Percentiles rank a stretch among this genome's conserved stretches.
Conservation (phyloP, 192 early-diverging fungal species). For the Rhizophlyctis rosea region DNA sequence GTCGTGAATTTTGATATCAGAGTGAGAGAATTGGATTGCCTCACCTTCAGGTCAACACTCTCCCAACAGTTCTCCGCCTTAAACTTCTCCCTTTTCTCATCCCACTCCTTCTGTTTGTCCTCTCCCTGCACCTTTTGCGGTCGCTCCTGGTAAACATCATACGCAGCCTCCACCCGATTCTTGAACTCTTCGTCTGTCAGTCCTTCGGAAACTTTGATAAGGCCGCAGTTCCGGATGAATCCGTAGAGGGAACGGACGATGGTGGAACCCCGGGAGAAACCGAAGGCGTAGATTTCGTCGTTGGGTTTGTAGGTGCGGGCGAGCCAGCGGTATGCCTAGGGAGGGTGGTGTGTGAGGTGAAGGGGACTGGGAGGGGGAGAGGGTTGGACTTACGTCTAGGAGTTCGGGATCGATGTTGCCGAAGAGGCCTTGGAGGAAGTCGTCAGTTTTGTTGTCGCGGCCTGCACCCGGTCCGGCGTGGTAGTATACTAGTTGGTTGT, state of each 20-base stretch:
- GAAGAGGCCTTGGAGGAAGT: too few relatives aligned
- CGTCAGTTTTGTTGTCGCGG: too few relatives aligned
- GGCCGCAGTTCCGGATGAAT: conserved; percentile 20
- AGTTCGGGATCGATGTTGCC: too few relatives aligned
- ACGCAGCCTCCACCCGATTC: conserved; percentile 5
- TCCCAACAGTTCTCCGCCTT: conserved; percentile 12
- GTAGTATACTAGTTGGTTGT: too few relatives aligned
- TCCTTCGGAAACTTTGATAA: background rate
- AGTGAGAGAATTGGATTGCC: too few relatives aligned
- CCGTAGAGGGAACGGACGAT: conserved; percentile 25
- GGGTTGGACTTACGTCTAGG: too few relatives aligned
- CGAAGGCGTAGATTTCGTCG: conserved; percentile 27
- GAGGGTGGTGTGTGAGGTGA: too few relatives aligned
- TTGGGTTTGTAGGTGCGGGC: conserved; percentile 11
- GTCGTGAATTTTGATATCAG: too few relatives aligned
- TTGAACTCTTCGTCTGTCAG: conserved; percentile 2
- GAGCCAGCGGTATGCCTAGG: conserved; percentile 24
- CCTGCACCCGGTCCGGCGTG: too few relatives aligned
- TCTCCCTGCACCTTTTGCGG: background rate
- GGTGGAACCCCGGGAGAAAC: conserved; percentile 21
- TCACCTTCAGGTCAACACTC: conserved; percentile 14
- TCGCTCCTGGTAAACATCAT: conserved; percentile 10
- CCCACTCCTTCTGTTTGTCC: too few relatives aligned
- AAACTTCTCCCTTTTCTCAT: too few relatives aligned
- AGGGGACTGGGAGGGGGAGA: too few relatives aligned